Evolutionary conservation across 257 asterid genomes (phyloP).

Genomic region (Plantago major): DNA sequence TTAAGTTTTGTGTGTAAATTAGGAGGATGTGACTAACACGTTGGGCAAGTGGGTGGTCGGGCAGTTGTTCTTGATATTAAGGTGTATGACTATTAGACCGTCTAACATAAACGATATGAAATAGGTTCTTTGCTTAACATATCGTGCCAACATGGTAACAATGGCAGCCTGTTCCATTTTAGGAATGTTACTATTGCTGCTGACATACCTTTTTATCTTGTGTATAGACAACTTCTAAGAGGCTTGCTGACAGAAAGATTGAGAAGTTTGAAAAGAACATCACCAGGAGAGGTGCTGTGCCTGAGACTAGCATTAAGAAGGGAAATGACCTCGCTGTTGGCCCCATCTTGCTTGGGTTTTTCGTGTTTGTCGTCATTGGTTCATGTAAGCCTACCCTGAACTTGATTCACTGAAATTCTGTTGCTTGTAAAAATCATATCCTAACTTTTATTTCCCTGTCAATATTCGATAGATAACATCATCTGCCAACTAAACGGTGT

Average conservation of each 20-base stretch:
- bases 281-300: slow-evolving; percentile 74
- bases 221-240: slow-evolving; percentile 81
- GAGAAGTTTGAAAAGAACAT: slow-evolving; percentile 92
- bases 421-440: background rate
- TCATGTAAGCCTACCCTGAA: slow-evolving; percentile 52
- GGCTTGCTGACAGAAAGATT: slow-evolving; percentile 81
- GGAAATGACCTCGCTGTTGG: slow-evolving; percentile 78
- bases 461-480: background rate
- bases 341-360: slow-evolving; percentile 88
- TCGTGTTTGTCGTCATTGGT: slow-evolving; percentile 88
- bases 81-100: too few relatives aligned
- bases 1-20: too few relatives aligned
- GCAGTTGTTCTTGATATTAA: too few relatives aligned
- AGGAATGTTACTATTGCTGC: too few relatives aligned
- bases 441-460: background rate
- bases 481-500: background rate
- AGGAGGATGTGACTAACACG: too few relatives aligned
- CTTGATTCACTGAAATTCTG: background rate
- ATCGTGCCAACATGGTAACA: too few relatives aligned
- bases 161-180: too few relatives aligned
- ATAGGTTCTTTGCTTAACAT: too few relatives aligned
- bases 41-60: too few relatives aligned
- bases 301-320: slow-evolving; percentile 74
- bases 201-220: background rate
- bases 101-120: too few relatives aligned